Conservation (phyloP, 495 filamentous ascomycete genomes). For the Annulohypoxylon moriforme region DNA sequence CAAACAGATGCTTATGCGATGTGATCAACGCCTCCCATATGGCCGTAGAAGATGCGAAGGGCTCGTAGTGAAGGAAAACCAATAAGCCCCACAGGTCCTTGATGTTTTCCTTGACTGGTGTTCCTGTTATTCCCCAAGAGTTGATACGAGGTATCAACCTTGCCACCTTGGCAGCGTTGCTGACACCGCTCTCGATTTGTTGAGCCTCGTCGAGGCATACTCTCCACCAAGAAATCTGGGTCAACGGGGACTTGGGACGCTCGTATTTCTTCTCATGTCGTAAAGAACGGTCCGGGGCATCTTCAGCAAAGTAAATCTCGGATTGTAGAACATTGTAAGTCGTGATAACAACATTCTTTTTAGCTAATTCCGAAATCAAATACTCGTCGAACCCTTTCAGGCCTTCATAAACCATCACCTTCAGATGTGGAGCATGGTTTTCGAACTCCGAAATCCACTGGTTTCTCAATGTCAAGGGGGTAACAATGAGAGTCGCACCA, state of each 20-base stretch:
- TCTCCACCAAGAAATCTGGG: slow-evolving; percentile 88
- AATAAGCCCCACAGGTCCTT: slow-evolving; percentile 78
- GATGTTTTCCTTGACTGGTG: slow-evolving; percentile 83
- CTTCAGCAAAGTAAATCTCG: slow-evolving; percentile 81
- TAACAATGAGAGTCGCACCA: slow-evolving; percentile 85
- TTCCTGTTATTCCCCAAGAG: slow-evolving; percentile 94
- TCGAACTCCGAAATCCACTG: slow-evolving; percentile 89
- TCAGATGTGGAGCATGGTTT: slow-evolving; percentile 64
- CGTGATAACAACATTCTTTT: slow-evolving; percentile 85
- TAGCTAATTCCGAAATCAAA: slow-evolving; percentile 61
- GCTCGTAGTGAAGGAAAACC: slow-evolving; percentile 81
- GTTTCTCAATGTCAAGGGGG: slow-evolving; percentile 79
- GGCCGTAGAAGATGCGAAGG: slow-evolving; percentile 70
- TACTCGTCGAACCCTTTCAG: slow-evolving; percentile 55
- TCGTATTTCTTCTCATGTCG: slow-evolving; percentile 75
- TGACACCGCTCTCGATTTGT: slow-evolving; percentile 90
- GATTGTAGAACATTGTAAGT: slow-evolving; percentile 82
- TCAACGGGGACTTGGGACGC: slow-evolving; percentile 76
- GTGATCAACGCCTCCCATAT: slow-evolving; percentile 75
- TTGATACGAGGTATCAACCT: slow-evolving; percentile 82
- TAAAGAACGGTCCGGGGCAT: slow-evolving; percentile 71
- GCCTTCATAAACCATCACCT: slow-evolving; percentile 59
- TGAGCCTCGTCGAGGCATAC: slow-evolving; percentile 95
- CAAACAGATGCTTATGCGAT: slow-evolving; percentile 69
- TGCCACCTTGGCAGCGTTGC: slow-evolving; percentile 83